Conservation (phyloP, 2,329 filamentous ascomycete genomes). For the Pyricularia pennisetigena region DNA sequence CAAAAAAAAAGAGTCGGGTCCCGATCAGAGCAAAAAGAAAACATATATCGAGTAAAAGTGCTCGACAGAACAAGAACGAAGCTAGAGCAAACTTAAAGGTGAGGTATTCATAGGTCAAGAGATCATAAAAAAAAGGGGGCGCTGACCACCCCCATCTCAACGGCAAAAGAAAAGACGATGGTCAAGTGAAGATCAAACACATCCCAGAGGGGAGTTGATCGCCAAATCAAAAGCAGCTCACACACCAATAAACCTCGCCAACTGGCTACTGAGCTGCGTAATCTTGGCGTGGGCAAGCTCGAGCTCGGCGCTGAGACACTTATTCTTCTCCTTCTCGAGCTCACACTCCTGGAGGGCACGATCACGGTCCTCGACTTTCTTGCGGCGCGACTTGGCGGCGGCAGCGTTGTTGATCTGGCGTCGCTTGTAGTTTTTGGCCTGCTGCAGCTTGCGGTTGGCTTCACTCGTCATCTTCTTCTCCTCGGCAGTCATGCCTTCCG, state of each 20-base stretch:
- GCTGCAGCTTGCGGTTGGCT: conserved; percentile 1
- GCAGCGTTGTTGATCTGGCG: conserved; percentile 5
- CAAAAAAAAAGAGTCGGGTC: not conserved
- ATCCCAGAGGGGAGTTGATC: not conserved
- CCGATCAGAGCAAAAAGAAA: not conserved
- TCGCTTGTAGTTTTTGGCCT: not conserved
- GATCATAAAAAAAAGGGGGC: not conserved
- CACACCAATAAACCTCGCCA: not conserved
- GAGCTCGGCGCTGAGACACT: not conserved
- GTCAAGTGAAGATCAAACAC: not conserved
- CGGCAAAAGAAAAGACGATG: not conserved
- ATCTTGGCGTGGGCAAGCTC: not conserved
- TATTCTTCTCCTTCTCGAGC: not conserved
- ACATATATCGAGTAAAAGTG: not conserved
- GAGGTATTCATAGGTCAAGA: not conserved
- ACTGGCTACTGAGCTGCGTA: not conserved
- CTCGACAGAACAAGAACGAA: not conserved
- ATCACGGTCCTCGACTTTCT: conserved; percentile 2
- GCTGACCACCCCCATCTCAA: not conserved
- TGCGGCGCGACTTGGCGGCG: conserved; percentile 2
- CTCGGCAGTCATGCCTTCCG: not conserved
- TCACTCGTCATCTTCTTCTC: not conserved
- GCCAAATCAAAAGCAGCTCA: not conserved
- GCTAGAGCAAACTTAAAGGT: not conserved
- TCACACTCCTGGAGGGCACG: not conserved